Conservation (phyloP, 1,284 basidiomycete genomes). For the Pulveroboletus ridleyi region DNA sequence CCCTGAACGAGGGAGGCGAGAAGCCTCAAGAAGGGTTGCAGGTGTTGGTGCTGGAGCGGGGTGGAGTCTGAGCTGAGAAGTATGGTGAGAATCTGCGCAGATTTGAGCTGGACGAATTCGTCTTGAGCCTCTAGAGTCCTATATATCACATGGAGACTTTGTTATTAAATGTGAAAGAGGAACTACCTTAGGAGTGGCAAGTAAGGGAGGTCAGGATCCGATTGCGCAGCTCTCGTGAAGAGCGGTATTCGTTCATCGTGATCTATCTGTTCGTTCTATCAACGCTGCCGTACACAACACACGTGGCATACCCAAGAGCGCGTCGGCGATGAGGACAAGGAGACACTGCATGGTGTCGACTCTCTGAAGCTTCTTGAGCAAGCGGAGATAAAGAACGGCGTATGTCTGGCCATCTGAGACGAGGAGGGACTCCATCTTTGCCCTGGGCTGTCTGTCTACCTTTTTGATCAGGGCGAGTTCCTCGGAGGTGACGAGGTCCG, state of each 20-base stretch:
- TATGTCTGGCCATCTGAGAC: constrained; percentile 85
- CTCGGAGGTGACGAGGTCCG: constrained; percentile 88
- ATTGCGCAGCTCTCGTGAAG: constrained; percentile 65
- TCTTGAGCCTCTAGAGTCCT: constrained; percentile 89
- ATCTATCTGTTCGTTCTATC: constrained; percentile 48
- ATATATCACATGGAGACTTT: constrained; percentile 10
- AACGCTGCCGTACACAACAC: background rate
- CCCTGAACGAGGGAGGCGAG: constrained; percentile 73
- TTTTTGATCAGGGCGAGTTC: constrained; percentile 93
- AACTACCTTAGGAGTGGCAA: constrained; percentile 79
- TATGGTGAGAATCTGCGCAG: constrained; percentile 88
- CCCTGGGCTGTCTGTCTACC: constrained; percentile 81
- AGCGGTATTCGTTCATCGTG: constrained; percentile 82
- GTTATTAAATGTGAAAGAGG: background rate
- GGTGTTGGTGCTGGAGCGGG: constrained; percentile 58
- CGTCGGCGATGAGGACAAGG: constrained; percentile 91
- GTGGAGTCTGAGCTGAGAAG: constrained; percentile 74
- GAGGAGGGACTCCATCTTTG: constrained; percentile 77
- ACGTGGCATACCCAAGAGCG: constrained; percentile 71
- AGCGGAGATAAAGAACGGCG: constrained; percentile 88
- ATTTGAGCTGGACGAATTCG: constrained; percentile 93
- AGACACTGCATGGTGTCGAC: constrained; percentile 96
- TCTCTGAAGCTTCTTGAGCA: constrained; percentile 92
- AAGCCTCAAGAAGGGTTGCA: constrained; percentile 72
- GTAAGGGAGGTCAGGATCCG: constrained; percentile 86